These are phyloP conservation scores for Berkeleyomyces rouxiae DNA, from an alignment of 2,329 filamentous ascomycete species.

Conservation along the genomic window DNA sequence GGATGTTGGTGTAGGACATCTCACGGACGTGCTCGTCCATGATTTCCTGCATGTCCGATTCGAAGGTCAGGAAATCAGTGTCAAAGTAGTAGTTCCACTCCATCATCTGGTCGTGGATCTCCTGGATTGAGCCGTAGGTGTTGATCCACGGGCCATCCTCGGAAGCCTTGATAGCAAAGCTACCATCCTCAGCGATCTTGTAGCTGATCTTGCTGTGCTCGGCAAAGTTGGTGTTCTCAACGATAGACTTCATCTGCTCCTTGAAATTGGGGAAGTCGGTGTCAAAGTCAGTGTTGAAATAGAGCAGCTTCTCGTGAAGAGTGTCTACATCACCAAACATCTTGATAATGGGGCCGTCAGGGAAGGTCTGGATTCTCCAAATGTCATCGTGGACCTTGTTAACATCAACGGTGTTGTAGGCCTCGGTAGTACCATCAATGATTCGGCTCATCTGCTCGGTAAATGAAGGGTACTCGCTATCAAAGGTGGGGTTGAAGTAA, in stretches of 20 bases:
- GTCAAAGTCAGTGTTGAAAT: conserved; percentile 15
- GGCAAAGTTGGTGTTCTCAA: neutral
- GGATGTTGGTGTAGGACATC: neutral
- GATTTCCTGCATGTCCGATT: neutral
- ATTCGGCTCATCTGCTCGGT: neutral
- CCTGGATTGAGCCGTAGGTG: conserved; percentile 16
- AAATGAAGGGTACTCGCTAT: conserved; percentile 13
- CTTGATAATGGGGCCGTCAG: conserved; percentile 10
- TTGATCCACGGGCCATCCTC: conserved; percentile 12
- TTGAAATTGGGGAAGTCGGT: conserved; percentile 12
- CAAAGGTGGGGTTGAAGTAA: conserved; percentile 15
- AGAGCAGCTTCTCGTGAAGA: conserved; percentile 14
- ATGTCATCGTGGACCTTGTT: neutral
- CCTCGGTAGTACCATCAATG: neutral
- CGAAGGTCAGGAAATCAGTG: conserved; percentile 11
- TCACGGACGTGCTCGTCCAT: neutral
- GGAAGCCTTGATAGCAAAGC: conserved; percentile 14
- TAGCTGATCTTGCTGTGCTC: neutral
- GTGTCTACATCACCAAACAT: conserved; percentile 15
- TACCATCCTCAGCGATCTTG: neutral
- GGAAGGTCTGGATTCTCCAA: conserved; percentile 15
- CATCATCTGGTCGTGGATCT: conserved; percentile 14
- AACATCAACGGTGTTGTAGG: neutral
- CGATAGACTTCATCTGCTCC: conserved; percentile 8
- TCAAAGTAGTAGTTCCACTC: conserved; percentile 15